Percentiles rank a stretch among this genome's conserved stretches.
Conservation (phyloP, 768 basidiomycete species). For the Rhizopogon rudus region DNA sequence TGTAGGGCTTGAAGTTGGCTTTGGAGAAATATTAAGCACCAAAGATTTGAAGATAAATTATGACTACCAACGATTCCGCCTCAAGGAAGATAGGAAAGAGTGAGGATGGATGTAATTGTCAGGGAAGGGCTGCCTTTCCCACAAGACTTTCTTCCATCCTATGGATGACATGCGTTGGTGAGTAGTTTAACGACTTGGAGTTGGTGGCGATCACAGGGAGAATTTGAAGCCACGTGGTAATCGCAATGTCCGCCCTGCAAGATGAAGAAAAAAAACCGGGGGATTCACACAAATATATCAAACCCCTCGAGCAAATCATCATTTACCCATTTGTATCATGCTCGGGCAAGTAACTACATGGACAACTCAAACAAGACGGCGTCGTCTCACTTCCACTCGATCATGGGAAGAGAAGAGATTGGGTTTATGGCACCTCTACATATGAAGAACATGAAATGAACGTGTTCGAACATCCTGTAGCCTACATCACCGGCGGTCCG, state of each 20-base stretch:
- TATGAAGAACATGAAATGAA: constrained; percentile 24
- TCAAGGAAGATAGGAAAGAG: constrained; percentile 73
- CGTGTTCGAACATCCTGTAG: constrained; percentile 27
- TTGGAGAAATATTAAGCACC: constrained; percentile 5
- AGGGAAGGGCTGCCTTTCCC: constrained; percentile 68
- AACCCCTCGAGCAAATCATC: not conserved
- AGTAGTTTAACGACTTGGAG: too few species aligned
- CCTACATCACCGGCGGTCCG: constrained; percentile 15
- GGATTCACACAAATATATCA: constrained; percentile 1
- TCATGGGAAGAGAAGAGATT: constrained; percentile 18
- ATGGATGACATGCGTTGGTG: constrained; percentile 15
- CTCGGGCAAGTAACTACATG: not conserved
- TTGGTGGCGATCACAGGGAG: not conserved
- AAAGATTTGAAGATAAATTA: not conserved
- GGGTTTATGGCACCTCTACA: constrained; percentile 15
- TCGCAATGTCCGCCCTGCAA: not conserved
- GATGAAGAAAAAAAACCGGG: not conserved
- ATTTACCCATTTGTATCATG: constrained; percentile 6
- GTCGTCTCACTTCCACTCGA: constrained; percentile 13
- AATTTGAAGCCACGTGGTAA: constrained; percentile 12
- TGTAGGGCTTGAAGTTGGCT: constrained; percentile 82
- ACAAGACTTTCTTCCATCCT: constrained; percentile 72
- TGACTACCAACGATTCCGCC: constrained; percentile 63
- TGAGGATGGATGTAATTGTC: constrained; percentile 81
- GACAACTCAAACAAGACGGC: constrained; percentile 10